Conservation (phyloP, 805 yeast genomes). For the Candida qinlingensis region DNA sequence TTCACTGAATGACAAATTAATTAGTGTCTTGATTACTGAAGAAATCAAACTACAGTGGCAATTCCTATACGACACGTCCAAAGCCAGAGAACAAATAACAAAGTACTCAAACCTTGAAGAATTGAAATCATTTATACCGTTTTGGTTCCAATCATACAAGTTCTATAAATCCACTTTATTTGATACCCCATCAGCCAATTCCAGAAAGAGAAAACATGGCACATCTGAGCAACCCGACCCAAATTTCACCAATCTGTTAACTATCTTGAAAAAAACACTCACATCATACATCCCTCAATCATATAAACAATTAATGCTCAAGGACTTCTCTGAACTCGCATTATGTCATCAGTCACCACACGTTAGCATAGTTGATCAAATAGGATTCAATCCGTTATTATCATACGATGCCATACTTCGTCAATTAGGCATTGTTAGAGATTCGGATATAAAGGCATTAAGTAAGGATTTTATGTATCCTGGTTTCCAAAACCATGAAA, state of each 20-base stretch:
- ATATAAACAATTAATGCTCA: neutral
- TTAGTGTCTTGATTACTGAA: conserved; percentile 33
- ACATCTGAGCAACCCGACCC: neutral
- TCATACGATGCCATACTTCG: neutral
- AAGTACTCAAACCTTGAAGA: conserved; percentile 21
- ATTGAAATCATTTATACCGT: conserved; percentile 38
- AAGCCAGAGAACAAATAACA: conserved; percentile 28
- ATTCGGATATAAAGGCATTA: neutral
- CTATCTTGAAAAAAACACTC: neutral
- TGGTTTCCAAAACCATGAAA: neutral
- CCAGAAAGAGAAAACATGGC: neutral
- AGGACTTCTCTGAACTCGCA: neutral
- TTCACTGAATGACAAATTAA: conserved; percentile 14
- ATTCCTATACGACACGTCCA: conserved; percentile 25
- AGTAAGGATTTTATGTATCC: neutral
- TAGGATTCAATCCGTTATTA: neutral
- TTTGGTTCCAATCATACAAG: conserved; percentile 54
- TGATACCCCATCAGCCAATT: neutral
- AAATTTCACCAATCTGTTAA: neutral
- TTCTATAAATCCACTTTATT: conserved; percentile 35
- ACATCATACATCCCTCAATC: neutral
- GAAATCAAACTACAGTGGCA: conserved; percentile 29
- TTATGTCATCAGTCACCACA: neutral
- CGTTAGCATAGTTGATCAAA: neutral
- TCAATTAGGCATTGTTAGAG: neutral